Percentiles rank a stretch among this genome's conserved stretches.
Conservation (phyloP, 257 asterid species). For the Handroanthus guayacan region DNA sequence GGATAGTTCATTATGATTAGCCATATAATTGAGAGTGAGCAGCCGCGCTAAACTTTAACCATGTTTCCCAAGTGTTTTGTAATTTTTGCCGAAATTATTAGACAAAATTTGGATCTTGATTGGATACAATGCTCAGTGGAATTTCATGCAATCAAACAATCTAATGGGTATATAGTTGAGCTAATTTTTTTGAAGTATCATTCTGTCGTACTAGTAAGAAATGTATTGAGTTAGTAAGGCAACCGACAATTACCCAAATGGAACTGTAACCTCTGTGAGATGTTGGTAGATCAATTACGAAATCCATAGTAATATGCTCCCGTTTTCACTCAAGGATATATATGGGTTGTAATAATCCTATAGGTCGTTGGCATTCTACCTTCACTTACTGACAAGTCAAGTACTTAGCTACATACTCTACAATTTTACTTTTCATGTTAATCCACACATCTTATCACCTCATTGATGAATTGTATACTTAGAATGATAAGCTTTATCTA, state of each 20-base stretch:
- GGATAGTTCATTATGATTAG: neutral
- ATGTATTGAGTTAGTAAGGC: neutral
- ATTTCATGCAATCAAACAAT: neutral
- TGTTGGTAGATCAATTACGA: neutral
- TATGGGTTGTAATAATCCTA: neutral
- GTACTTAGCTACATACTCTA: neutral
- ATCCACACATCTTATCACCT: neutral
- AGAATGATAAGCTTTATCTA: neutral
- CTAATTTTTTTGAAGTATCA: neutral
- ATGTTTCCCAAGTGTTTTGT: neutral
- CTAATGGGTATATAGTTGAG: neutral
- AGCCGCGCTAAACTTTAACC: neutral
- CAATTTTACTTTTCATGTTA: conserved; percentile 1
- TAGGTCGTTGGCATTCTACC: neutral
- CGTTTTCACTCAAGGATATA: neutral
- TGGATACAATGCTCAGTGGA: neutral
- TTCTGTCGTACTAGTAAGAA: neutral
- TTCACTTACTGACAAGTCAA: conserved; percentile 19
- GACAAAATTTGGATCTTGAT: neutral
- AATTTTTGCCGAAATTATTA: neutral
- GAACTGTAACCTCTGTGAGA: neutral
- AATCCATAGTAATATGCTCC: neutral
- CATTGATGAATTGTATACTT: too few species aligned
- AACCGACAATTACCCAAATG: conserved; percentile 2
- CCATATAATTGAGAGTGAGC: neutral